Evolutionary conservation across 2,329 filamentous ascomycete genomes (phyloP), one percentile per base, ranked within the genome.

Genomic region (Ceratocystis albifundus): DNA sequence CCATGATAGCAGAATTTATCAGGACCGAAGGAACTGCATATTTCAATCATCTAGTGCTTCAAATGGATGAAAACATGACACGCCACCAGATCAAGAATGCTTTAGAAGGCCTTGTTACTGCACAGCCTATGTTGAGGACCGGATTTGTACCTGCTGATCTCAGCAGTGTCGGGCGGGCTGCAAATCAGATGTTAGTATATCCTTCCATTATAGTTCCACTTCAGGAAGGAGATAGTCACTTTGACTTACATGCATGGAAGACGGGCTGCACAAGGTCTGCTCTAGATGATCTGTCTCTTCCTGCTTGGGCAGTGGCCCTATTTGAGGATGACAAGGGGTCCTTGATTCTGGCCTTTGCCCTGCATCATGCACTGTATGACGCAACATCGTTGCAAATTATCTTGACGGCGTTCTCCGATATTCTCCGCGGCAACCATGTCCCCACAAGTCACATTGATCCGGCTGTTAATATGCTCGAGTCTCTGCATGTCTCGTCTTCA

Each of bases 311-410:
- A 12, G 74, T 89, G 22, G 75, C 77, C 0, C 61, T 90, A 1
- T 72, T 80, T 0, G 15, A 59, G 17, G 70, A 77, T 2, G 57
- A 68, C 0, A 65, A 71, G 0, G 62, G 69, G 0, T 45, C 15
- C 7, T 57, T 64, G 3, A 70, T 62, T 1, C 79, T 82, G 74
- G 76, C 80, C 61, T 45, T 66, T 5, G 73, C 77, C 1, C 79
- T 90, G 2, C 88, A 95, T 69, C 92, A 96, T 75, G 88, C 89
- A 0, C 77, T 96, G 0, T 96, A 95, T 70, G 92, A 96, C 76
- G 92, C 90, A 0, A 80, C 84, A 50, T 91, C 90, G 7, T 76
- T 96, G 10, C 78, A 82, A 2, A 72, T 79, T 0, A 80, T 96
- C 0, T 75, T 96, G 1, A 72, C 77, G 0, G 83, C 88, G 70